phyloP scores from a whole-genome alignment of 2,329 filamentous ascomycete genomes.

The Plenodomus lindquistii region DNA sequence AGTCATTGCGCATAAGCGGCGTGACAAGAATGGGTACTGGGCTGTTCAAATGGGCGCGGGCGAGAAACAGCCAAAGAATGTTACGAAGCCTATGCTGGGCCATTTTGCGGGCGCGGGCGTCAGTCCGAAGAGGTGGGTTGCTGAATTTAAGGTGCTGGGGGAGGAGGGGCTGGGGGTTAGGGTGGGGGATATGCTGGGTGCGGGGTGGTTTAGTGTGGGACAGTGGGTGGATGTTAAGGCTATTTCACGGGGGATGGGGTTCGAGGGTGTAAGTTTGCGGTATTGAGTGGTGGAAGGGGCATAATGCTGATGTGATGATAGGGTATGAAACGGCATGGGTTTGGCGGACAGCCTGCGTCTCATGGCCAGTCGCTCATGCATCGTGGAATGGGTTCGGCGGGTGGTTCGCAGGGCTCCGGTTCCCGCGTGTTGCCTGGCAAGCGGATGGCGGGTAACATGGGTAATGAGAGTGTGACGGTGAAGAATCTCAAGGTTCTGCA shows the following conservation, averaged over 20 bases:
- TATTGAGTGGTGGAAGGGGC: not conserved
- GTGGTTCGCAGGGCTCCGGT: slow-evolving; percentile 88
- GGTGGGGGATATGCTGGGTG: slow-evolving; percentile 74
- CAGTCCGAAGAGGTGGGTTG: slow-evolving; percentile 79
- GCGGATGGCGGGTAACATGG: slow-evolving; percentile 98
- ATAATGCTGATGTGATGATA: slow-evolving; percentile 18
- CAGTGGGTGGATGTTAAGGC: slow-evolving; percentile 87
- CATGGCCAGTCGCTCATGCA: slow-evolving; percentile 97
- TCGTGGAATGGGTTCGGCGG: slow-evolving; percentile 86
- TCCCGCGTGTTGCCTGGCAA: slow-evolving; percentile 93
- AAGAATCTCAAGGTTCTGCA: slow-evolving; percentile 90
- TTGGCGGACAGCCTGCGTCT: slow-evolving; percentile 82
- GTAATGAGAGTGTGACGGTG: slow-evolving; percentile 81
- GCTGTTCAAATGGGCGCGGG: slow-evolving; percentile 89
- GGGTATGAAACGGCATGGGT: slow-evolving; percentile 96
- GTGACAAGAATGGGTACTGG: slow-evolving; percentile 82
- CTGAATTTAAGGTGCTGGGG: slow-evolving; percentile 83
- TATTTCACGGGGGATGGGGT: slow-evolving; percentile 84
- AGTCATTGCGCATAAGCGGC: slow-evolving; percentile 84
- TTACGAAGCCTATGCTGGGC: slow-evolving; percentile 80
- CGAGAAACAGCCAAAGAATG: slow-evolving; percentile 71
- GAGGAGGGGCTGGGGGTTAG: slow-evolving; percentile 71
- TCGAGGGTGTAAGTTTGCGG: slow-evolving; percentile 68
- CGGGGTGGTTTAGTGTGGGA: slow-evolving; percentile 89
- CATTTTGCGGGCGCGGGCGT: slow-evolving; percentile 84